Evolutionary conservation across 2,329 filamentous ascomycete species (phyloP).

Genomic region (Cordyceps cateniannulata): DNA sequence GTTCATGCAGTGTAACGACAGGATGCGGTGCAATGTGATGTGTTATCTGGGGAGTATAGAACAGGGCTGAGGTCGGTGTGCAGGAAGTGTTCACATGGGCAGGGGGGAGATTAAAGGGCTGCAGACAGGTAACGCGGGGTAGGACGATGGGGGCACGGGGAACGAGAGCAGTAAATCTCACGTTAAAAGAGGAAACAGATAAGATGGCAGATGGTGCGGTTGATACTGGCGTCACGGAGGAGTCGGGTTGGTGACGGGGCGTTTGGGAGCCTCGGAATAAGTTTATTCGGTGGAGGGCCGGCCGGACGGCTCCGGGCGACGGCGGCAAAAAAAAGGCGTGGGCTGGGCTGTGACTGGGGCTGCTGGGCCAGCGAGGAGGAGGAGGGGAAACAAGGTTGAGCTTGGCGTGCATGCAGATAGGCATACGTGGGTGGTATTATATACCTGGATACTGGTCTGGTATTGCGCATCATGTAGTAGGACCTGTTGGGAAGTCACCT

Average conservation of each 20-base stretch:
- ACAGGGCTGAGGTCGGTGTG: neutral
- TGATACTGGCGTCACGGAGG: neutral
- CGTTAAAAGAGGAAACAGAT: neutral
- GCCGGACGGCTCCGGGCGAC: slow-evolving; percentile 9
- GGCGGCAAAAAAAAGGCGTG: neutral
- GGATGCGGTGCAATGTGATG: neutral
- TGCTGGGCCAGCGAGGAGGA: neutral
- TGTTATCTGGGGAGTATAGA: neutral
- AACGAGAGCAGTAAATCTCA: too few relatives aligned
- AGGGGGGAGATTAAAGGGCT: neutral
- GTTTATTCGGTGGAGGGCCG: neutral
- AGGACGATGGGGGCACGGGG: neutral
- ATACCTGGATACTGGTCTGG: neutral
- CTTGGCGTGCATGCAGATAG: neutral
- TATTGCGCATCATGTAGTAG: neutral
- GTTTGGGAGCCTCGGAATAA: too few relatives aligned
- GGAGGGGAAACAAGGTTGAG: neutral
- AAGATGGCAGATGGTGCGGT: too few relatives aligned
- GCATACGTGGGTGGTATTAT: neutral
- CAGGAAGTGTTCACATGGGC: neutral
- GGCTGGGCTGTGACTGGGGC: neutral
- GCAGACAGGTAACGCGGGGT: neutral
- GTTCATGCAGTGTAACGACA: neutral
- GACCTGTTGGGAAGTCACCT: too few relatives aligned
- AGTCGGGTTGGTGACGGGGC: neutral